Conservation (phyloP, 1,139 yeast genomes). For the Debaryomyces subglobosus region DNA sequence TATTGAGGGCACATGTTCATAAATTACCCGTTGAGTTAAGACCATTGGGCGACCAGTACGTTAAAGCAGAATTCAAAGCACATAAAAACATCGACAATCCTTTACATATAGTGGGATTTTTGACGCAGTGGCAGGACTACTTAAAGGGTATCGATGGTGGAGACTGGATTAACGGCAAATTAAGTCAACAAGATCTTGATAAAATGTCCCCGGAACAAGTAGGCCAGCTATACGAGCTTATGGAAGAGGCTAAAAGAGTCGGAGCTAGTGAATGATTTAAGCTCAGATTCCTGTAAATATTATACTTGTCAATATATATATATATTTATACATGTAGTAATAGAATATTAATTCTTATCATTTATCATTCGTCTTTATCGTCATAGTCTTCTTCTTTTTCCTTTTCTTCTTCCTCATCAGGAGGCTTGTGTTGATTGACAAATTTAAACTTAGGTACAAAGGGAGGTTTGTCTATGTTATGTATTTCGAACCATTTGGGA, state of each 20-base stretch:
- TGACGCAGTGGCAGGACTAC: slow-evolving; percentile 94
- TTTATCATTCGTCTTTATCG: slow-evolving; percentile 9
- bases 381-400: slow-evolving; percentile 13
- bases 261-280: slow-evolving; percentile 13
- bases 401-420: slow-evolving; percentile 5
- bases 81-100: slow-evolving; percentile 86
- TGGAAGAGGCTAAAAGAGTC: slow-evolving; percentile 56
- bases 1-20: slow-evolving; percentile 75
- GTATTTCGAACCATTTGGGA: slow-evolving; percentile 26
- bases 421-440: slow-evolving; percentile 16
- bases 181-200: slow-evolving; percentile 67
- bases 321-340: slow-evolving; percentile 1
- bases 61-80: slow-evolving; percentile 86
- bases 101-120: slow-evolving; percentile 87
- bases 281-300: not conserved
- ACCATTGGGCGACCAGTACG: slow-evolving; percentile 85
- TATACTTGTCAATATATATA: slow-evolving; percentile 2
- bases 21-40: slow-evolving; percentile 69
- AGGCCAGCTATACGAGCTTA: slow-evolving; percentile 62
- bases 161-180: slow-evolving; percentile 70
- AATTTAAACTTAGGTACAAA: slow-evolving; percentile 16
- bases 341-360: slow-evolving; percentile 2
- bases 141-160: slow-evolving; percentile 72
- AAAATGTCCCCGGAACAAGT: slow-evolving; percentile 92
- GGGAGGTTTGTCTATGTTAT: slow-evolving; percentile 16